A percentile compares a stretch with the other conserved stretches of the same genome.
These are phyloP conservation scores for Penicillium occitanis DNA, from an alignment of 2,329 filamentous ascomycete genomes.

Conservation along the genomic window DNA sequence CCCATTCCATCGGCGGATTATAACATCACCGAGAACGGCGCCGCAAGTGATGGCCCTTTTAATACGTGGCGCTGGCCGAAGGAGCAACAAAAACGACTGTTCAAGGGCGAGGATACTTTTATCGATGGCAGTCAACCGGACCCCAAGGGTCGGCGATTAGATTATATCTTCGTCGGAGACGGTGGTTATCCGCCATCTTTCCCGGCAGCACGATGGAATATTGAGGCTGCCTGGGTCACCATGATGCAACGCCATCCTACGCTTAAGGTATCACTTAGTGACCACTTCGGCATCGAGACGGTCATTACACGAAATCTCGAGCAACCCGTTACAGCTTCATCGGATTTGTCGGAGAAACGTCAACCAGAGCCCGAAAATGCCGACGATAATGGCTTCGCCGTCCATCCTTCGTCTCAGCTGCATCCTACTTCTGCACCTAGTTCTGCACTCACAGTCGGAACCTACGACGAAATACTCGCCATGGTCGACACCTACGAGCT, in stretches of 20 bases:
- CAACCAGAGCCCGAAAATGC: conserved; percentile 22
- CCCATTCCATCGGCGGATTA: conserved; percentile 73
- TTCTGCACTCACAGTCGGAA: conserved; percentile 45
- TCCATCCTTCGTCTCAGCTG: conserved; percentile 12
- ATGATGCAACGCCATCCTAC: conserved; percentile 80
- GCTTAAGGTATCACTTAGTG: conserved; percentile 81
- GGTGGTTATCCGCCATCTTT: conserved; percentile 40
- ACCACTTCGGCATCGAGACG: conserved; percentile 89
- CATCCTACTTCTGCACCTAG: conserved; percentile 27
- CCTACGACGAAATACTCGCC: conserved; percentile 71
- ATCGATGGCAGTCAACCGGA: conserved; percentile 68
- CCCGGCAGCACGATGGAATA: conserved; percentile 59
- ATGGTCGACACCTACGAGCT: conserved; percentile 67
- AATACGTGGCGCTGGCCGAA: conserved; percentile 95
- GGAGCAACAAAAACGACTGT: conserved; percentile 65
- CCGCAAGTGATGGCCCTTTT: conserved; percentile 78
- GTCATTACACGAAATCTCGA: conserved; percentile 54
- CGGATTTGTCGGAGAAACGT: conserved; percentile 10
- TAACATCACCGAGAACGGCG: conserved; percentile 78
- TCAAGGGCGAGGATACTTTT: conserved; percentile 61
- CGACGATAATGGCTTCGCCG: conserved; percentile 23
- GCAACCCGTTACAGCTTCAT: conserved; percentile 1
- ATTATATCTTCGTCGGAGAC: conserved; percentile 85
- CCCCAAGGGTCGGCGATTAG: conserved; percentile 76
- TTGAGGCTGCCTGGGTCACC: conserved; percentile 69